A percentile compares a stretch with the other conserved stretches of the same genome.
Conservation (phyloP, 2,329 filamentous ascomycete genomes). For the Fusarium siculi region DNA sequence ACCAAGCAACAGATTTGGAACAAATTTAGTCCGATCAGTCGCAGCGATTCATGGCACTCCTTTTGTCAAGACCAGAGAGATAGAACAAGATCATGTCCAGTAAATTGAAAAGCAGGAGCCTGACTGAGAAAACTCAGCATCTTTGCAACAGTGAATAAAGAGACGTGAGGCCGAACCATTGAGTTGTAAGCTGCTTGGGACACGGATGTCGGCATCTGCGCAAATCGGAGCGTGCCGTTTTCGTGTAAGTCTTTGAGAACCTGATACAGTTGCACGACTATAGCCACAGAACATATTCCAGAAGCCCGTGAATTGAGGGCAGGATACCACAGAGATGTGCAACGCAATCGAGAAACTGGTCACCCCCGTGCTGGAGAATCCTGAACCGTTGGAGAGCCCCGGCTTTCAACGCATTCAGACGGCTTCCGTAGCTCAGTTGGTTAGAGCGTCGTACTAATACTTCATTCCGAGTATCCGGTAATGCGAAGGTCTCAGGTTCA, state of each 20-base stretch:
- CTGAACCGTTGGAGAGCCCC: fast-evolving
- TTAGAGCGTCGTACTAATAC: constrained; percentile 2
- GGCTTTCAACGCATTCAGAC: not conserved
- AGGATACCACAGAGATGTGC: not conserved
- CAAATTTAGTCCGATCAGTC: not conserved
- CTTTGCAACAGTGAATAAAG: not conserved
- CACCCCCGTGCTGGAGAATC: fast-evolving
- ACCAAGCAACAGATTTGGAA: too few relatives aligned
- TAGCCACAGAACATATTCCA: not conserved
- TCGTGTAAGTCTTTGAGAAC: not conserved
- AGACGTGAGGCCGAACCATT: not conserved
- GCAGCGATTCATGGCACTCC: not conserved
- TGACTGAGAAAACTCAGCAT: not conserved
- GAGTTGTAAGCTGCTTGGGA: fast-evolving
- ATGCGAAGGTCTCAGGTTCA: not conserved
- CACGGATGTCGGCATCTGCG: not conserved
- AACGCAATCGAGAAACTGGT: not conserved
- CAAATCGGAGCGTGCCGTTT: not conserved
- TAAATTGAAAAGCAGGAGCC: fast-evolving
- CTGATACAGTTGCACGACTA: not conserved
- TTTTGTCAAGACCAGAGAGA: not conserved
- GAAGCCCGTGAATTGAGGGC: not conserved
- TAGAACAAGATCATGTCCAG: too few relatives aligned
- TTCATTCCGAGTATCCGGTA: not conserved
- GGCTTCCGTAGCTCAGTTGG: constrained; percentile 5